Evolutionary conservation across 441 rosid genomes (phyloP), one percentile per base, ranked within the genome.

Genomic region (Arabidopsis lyrata): DNA sequence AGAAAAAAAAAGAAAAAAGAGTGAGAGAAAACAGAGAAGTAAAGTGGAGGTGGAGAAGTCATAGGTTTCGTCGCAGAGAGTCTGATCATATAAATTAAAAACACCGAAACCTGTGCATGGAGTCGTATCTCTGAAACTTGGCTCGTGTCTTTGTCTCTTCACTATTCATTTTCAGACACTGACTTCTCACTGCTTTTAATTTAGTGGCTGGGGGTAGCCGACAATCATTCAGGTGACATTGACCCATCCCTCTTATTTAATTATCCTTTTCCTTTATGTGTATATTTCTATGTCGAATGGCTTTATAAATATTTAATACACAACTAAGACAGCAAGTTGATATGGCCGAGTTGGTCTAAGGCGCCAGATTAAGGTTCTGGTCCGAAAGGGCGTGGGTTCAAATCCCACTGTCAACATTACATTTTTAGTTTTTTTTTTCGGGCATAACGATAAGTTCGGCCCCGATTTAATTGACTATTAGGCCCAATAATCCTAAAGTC

Each of bases 291-390:
- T 31, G 27, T 31, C 5, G 1, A 4, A 31, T 5, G 34, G 2
- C 2, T 24, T 2, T 24, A 24, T 24, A 24, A 2, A 24, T 24
- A 24, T 24, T 24, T 2, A 24, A 24, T 24, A 24, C 27, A 3
- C 3, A 3, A 24, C 0, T 24, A 13, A 13, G 14, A 13, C 58
- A 45, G 13, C 22, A 13, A 8, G 95, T 90, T 89, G 95, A 89
- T 84, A 90, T 90, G 99, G 96, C 95, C 97, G 97, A 96, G 97
- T 86, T 92, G 95, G 96, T 89, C 96, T 89, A 90, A 90, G 95
- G 97, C 92, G 96, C 97, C 92, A 93, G 93, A 89, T 91, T 91
- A 90, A 89, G 96, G 92, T 93, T 90, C 91, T 88, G 96, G 95
- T 90, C 93, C 92, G 91, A 87, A 91, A 91, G 95, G 95, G 97